phyloP scores from a whole-genome alignment of 2,329 filamentous ascomycete species.

The Penicillium nordicum region DNA sequence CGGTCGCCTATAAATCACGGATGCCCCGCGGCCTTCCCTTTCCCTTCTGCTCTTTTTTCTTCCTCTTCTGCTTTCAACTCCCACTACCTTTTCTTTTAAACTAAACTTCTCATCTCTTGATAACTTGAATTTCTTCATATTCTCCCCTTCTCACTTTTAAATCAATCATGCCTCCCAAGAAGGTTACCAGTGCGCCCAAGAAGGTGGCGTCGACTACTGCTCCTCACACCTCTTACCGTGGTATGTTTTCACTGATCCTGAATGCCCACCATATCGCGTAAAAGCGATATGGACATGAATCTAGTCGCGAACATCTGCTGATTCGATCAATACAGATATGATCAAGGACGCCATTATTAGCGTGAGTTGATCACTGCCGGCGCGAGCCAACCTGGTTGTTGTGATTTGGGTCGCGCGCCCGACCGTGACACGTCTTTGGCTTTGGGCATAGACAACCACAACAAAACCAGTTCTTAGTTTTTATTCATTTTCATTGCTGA shows the following conservation, averaged over 20 bases:
- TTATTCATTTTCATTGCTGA: constrained; percentile 45
- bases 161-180: constrained; percentile 62
- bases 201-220: constrained; percentile 52
- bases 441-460: constrained; percentile 24
- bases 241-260: constrained; percentile 52
- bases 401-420: constrained; percentile 37
- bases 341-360: constrained; percentile 69
- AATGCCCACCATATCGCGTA: constrained; percentile 47
- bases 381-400: constrained; percentile 40
- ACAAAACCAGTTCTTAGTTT: constrained; percentile 20
- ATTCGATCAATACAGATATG: constrained; percentile 59
- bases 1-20: constrained; percentile 42
- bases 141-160: constrained; percentile 12
- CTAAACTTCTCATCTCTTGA: neutral
- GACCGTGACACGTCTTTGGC: constrained; percentile 37
- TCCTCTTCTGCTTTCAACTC: constrained; percentile 16
- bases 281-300: constrained; percentile 34
- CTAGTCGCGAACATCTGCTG: constrained; percentile 55
- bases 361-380: constrained; percentile 58
- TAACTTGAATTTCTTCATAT: constrained; percentile 12
- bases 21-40: constrained; percentile 42
- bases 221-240: constrained; percentile 64
- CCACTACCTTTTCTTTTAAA: neutral
- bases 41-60: constrained; percentile 32
- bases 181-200: constrained; percentile 56